phyloP scores from a whole-genome alignment of 2,329 filamentous ascomycete species.

The Aspergillaceae sp. region DNA sequence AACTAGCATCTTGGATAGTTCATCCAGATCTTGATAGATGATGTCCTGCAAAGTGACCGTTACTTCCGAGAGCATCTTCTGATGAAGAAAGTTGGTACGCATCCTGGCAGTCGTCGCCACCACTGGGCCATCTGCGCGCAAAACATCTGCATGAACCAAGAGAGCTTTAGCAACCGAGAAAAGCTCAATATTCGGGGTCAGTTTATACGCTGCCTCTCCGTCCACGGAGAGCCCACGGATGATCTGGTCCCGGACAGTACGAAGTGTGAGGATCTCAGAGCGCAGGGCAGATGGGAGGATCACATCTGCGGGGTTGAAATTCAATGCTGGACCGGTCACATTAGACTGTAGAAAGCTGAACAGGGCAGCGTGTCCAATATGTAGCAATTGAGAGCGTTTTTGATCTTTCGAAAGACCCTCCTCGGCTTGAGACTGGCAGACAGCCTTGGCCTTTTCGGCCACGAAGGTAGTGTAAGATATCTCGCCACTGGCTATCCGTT shows the following conservation, averaged over 20 bases:
- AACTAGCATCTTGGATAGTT: constrained; percentile 38
- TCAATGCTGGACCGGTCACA: constrained; percentile 76
- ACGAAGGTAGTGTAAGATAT: constrained; percentile 31
- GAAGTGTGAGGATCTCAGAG: constrained; percentile 34
- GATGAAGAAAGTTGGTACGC: constrained; percentile 65
- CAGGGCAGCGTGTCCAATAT: constrained; percentile 60
- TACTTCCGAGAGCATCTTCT: constrained; percentile 56
- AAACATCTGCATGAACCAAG: constrained; percentile 42
- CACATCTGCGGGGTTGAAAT: constrained; percentile 44
- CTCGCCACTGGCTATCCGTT: constrained; percentile 23
- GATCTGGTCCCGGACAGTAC: constrained; percentile 48
- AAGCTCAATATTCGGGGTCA: constrained; percentile 76
- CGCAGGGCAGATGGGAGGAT: constrained; percentile 39
- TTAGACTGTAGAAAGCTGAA: constrained; percentile 78
- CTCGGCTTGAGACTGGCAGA: constrained; percentile 9
- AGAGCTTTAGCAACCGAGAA: constrained; percentile 65
- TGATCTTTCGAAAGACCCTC: constrained; percentile 18
- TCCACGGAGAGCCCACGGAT: constrained; percentile 67
- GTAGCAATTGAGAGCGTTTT: constrained; percentile 35
- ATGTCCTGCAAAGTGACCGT: constrained; percentile 51
- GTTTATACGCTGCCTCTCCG: constrained; percentile 74
- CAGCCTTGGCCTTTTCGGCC: constrained; percentile 22
- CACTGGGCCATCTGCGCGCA: constrained; percentile 35
- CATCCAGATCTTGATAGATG: constrained; percentile 52
- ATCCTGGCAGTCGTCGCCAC: constrained; percentile 54